Percentiles rank a stretch among this genome's conserved stretches.
phyloP scores from a whole-genome alignment of 768 basidiomycete species.

The Boletellus sp. region DNA sequence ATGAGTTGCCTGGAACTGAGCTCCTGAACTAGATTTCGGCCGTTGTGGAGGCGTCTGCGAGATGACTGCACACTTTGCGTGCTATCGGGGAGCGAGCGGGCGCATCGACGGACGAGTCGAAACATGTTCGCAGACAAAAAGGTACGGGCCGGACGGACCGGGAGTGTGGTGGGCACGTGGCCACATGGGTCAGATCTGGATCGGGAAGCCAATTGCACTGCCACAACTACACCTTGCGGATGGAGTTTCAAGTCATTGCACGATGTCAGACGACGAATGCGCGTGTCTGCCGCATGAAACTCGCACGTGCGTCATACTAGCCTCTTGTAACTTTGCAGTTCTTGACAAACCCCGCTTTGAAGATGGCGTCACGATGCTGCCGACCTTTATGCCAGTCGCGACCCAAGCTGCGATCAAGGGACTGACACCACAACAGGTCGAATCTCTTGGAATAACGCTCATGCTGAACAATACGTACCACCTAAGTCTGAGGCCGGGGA shows the following conservation, averaged over 20 bases:
- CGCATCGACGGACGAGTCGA: slow-evolving; percentile 16
- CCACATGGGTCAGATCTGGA: background rate
- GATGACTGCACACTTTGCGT: background rate
- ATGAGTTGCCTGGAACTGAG: slow-evolving; percentile 32
- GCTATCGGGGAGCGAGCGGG: slow-evolving; percentile 2
- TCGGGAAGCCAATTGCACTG: slow-evolving; percentile 3
- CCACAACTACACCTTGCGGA: slow-evolving; percentile 27
- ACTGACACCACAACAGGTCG: slow-evolving; percentile 80
- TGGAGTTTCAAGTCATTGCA: slow-evolving; percentile 83
- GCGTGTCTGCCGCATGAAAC: slow-evolving; percentile 79
- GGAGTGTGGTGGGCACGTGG: background rate
- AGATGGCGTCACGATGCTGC: slow-evolving; percentile 82
- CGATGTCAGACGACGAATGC: slow-evolving; percentile 79
- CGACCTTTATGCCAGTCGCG: slow-evolving; percentile 92
- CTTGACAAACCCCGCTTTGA: slow-evolving; percentile 3
- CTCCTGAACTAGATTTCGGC: slow-evolving; percentile 31
- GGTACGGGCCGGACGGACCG: slow-evolving; percentile 17
- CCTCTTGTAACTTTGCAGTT: slow-evolving; percentile 3
- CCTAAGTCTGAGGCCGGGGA: slow-evolving; percentile 80
- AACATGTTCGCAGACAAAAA: slow-evolving; percentile 18
- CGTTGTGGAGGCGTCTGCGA: slow-evolving; percentile 16
- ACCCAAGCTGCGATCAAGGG: slow-evolving; percentile 93
- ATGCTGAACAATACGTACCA: slow-evolving; percentile 92
- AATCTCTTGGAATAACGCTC: slow-evolving; percentile 75
- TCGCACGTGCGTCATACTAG: slow-evolving; percentile 55